Base-by-base conservation (phyloP, 1,284 basidiomycete species). In the Rhodotorula mucilaginosa region DNA sequence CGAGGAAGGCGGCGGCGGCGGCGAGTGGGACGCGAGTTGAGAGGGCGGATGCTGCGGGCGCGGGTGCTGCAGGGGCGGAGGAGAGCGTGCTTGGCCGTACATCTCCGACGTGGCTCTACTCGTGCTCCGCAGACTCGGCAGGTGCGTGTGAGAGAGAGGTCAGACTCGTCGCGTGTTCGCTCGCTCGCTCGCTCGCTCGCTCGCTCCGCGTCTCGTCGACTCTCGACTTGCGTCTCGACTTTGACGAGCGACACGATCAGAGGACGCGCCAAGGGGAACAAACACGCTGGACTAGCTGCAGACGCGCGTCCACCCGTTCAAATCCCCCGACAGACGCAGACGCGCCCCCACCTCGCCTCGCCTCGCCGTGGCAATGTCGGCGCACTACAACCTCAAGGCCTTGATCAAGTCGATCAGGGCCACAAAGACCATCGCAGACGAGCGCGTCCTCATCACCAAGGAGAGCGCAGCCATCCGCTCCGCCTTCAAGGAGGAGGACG, bases 391-490 rank as follows among this genome's bases (percentile, higher is more conserved):
- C 62, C 78, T 83, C 64, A 81, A 81, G 70, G 79, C 82, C 48
- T 75, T 83, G 31, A 83, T 83, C 76, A 83, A 83, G 73, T 81
- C 80, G 61, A 80, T 72, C 80, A 77, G 83, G 48, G 80, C 82
- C 1, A 83, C 82, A 71, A 83, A 99, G 92, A 99, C 97, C 63
- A 89, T 98, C 63, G 97, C 97, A 74, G 97, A 99, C 85, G 97
- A 99, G 83, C 91, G 97, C 66, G 88, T 91, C 61, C 89, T 99
- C 77, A 97, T 99, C 79, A 93, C 97, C 81, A 96, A 98, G 82
- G 97, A 99, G 84, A 96, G 93, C 2, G 97, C 97, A 10, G 93
- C 95, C 29, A 97, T 99, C 78, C 88, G 97, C 70, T 96, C 96
- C 0, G 94, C 94, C 1, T 99, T 99, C 84, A 90, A 96, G 77